Evolutionary conservation across 2,329 filamentous ascomycete species (phyloP).

Genomic region (Chaetomium strumarium): DNA sequence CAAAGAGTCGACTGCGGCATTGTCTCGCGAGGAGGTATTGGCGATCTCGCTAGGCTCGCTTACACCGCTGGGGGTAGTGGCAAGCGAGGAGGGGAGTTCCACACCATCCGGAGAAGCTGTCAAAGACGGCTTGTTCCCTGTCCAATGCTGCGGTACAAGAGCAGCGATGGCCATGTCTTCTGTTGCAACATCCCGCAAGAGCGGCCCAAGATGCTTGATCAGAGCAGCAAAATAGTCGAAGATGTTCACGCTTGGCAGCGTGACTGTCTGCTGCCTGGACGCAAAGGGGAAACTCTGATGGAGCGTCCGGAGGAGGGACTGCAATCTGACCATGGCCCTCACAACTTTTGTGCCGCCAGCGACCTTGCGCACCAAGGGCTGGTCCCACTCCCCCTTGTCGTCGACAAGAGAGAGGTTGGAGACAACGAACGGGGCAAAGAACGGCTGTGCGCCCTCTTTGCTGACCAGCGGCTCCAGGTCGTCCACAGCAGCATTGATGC

Average conservation of each 20-base stretch:
- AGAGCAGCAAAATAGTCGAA: conserved; percentile 77
- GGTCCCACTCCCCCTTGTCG: conserved; percentile 31
- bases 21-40: conserved; percentile 17
- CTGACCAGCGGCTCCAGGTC: conserved; percentile 59
- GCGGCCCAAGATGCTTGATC: conserved; percentile 66
- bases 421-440: conserved; percentile 63
- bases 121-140: conserved; percentile 17
- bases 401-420: conserved; percentile 35
- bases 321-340: conserved; percentile 71
- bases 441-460: conserved; percentile 49
- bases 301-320: conserved; percentile 70
- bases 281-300: conserved; percentile 68
- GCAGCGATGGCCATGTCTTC: conserved; percentile 75
- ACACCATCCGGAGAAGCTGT: conserved; percentile 2
- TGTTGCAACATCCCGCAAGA: conserved; percentile 75
- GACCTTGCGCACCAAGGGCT: conserved; percentile 38
- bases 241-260: conserved; percentile 72
- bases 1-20: conserved; percentile 18
- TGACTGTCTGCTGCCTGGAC: conserved; percentile 55
- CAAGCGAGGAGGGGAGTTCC: background rate
- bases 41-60: conserved; percentile 15
- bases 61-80: background rate
- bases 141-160: conserved; percentile 66
- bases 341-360: conserved; percentile 67
- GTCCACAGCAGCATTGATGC: conserved; percentile 64